These are phyloP conservation scores for Dioscorea cayenensis DNA, from an alignment of 116 monocot species.

Conservation along the genomic window DNA sequence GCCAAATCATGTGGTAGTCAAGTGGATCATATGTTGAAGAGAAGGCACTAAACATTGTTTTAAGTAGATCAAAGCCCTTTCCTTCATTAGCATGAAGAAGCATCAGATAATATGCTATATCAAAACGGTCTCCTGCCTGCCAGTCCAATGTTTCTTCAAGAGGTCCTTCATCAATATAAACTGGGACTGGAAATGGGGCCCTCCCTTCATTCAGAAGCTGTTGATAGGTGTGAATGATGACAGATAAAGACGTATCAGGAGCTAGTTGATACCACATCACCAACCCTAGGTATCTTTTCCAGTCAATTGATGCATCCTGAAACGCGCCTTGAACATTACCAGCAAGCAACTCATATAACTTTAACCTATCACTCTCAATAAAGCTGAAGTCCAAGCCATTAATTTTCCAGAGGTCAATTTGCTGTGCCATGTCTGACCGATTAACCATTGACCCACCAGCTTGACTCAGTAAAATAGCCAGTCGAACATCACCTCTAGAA, in stretches of 20 bases:
- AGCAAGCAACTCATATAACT: slow-evolving; percentile 78
- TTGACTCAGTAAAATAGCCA: slow-evolving; percentile 79
- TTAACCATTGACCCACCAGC: slow-evolving; percentile 80
- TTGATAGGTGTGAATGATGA: slow-evolving; percentile 67
- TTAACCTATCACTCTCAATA: slow-evolving; percentile 74
- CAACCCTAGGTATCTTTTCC: slow-evolving; percentile 85
- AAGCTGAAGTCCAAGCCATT: slow-evolving; percentile 86
- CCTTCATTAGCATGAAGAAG: slow-evolving; percentile 85
- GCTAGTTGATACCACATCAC: slow-evolving; percentile 91
- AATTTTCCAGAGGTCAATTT: slow-evolving; percentile 76
- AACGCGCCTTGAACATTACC: slow-evolving; percentile 78
- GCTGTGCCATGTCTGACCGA: slow-evolving; percentile 73
- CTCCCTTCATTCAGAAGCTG: slow-evolving; percentile 76
- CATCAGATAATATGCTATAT: slow-evolving; percentile 95
- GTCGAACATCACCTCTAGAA: slow-evolving; percentile 82
- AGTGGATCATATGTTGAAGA: slow-evolving; percentile 87
- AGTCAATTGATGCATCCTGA: slow-evolving; percentile 57
- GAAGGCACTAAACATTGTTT: slow-evolving; percentile 89
- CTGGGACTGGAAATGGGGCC: slow-evolving; percentile 84
- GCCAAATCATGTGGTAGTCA: slow-evolving; percentile 99
- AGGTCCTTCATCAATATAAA: slow-evolving; percentile 87
- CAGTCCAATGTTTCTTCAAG: slow-evolving; percentile 46
- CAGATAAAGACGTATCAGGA: slow-evolving; percentile 65
- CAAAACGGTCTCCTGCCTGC: slow-evolving; percentile 65
- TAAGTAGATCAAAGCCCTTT: slow-evolving; percentile 37